phyloP scores from a whole-genome alignment of 805 yeast genomes.

The Cyberlindnera suaveolens region DNA sequence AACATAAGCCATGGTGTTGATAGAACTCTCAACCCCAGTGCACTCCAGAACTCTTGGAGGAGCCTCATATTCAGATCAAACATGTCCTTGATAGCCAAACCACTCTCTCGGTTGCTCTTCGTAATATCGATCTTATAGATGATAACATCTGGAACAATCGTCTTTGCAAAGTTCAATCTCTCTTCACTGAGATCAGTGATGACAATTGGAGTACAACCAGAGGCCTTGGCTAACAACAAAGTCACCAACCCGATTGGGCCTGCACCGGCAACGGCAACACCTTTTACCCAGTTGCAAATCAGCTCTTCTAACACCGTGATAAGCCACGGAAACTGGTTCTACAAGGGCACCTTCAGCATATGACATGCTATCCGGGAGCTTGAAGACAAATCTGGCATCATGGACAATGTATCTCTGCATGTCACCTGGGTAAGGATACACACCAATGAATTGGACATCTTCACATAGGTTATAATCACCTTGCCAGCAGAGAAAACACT shows the following conservation, averaged over 20 bases:
- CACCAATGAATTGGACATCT: conserved; percentile 32
- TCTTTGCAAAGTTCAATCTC: conserved; percentile 41
- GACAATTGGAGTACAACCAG: conserved; percentile 47
- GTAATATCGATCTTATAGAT: conserved; percentile 36
- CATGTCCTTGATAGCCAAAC: conserved; percentile 28
- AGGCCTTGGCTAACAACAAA: conserved; percentile 41
- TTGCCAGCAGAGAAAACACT: conserved; percentile 31
- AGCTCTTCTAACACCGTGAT: conserved; percentile 45
- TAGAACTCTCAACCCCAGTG: conserved; percentile 46
- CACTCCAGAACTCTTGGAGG: conserved; percentile 46
- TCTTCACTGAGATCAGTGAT: conserved; percentile 42
- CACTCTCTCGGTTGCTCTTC: conserved; percentile 31
- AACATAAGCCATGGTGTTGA: conserved; percentile 40
- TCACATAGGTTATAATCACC: conserved; percentile 37
- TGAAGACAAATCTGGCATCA: conserved; percentile 28
- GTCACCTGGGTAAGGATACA: conserved; percentile 33
- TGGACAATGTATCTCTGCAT: conserved; percentile 33
- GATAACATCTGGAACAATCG: conserved; percentile 38
- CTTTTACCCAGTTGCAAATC: conserved; percentile 42
- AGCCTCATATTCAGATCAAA: conserved; percentile 33
- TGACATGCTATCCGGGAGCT: conserved; percentile 36
- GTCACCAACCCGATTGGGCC: conserved; percentile 55
- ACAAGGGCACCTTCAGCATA: conserved; percentile 49
- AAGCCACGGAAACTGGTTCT: conserved; percentile 49
- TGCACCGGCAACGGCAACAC: conserved; percentile 45